phyloP scores from a whole-genome alignment of 495 filamentous ascomycete genomes.

The Lasiosphaeria miniovina region DNA sequence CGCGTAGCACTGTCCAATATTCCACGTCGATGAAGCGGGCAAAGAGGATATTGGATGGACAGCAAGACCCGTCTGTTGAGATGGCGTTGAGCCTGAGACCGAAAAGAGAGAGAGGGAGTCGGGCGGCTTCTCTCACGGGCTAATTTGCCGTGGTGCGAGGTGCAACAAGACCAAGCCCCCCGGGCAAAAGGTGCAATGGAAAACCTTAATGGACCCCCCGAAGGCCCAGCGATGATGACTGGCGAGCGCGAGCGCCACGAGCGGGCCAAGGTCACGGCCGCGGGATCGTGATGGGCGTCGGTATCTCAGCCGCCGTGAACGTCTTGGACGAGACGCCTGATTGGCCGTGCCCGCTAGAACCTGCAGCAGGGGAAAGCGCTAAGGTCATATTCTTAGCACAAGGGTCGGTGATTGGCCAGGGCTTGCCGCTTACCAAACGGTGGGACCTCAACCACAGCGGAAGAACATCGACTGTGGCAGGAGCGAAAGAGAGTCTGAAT shows the following conservation, averaged over 20 bases:
- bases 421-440: conserved; percentile 27
- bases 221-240: conserved; percentile 6
- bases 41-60: not conserved
- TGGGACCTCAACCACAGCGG: conserved; percentile 19
- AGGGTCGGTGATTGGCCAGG: conserved; percentile 25
- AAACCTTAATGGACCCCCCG: not conserved
- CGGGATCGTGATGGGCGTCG: conserved; percentile 28
- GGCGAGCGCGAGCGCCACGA: conserved; percentile 1
- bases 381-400: conserved; percentile 37
- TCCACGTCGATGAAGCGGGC: not conserved
- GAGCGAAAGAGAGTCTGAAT: no score
- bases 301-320: conserved; percentile 31
- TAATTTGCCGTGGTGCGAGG: conserved; percentile 16
- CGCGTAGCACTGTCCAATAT: conserved; percentile 13
- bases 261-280: conserved; percentile 3
- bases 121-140: conserved; percentile 4
- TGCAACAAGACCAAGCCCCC: conserved; percentile 15
- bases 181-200: conserved; percentile 1
- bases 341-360: conserved; percentile 25
- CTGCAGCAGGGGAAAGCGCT: conserved; percentile 34
- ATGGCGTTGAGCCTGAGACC: not conserved
- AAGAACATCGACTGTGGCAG: not conserved
- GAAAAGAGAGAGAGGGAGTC: not conserved
- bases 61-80: not conserved
- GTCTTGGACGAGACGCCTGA: conserved; percentile 14